Percentiles rank a stretch among this genome's conserved stretches.
These are phyloP conservation scores for Botrytis deweyae DNA, from an alignment of 2,329 filamentous ascomycete genomes.

Conservation along the genomic window DNA sequence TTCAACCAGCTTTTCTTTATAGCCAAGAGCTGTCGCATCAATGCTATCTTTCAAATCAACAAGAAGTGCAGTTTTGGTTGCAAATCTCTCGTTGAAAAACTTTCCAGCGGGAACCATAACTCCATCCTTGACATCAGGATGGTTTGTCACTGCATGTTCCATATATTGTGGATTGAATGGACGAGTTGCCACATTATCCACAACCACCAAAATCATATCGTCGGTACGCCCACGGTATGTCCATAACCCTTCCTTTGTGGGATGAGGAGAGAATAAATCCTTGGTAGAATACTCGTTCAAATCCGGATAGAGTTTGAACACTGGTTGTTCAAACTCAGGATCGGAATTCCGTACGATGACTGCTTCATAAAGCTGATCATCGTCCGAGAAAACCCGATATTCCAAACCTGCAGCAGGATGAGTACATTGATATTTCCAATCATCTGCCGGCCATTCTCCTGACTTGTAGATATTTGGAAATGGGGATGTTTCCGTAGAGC, in stretches of 20 bases:
- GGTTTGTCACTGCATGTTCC: background rate
- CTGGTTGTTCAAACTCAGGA: background rate
- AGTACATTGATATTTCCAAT: background rate
- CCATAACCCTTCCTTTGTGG: background rate
- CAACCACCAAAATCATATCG: background rate
- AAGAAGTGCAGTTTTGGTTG: background rate
- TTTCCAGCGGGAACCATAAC: background rate
- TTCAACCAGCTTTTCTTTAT: background rate
- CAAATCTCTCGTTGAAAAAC: background rate
- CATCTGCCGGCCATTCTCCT: background rate
- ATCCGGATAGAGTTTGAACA: background rate
- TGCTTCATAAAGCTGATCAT: background rate
- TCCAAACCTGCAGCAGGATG: background rate
- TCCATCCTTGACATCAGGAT: background rate
- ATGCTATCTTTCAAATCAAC: background rate
- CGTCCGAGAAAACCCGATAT: background rate
- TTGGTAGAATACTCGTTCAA: background rate
- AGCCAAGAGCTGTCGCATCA: background rate
- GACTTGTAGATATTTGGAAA: background rate
- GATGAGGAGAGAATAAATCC: background rate
- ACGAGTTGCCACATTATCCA: background rate
- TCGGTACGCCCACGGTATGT: background rate
- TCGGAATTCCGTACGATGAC: background rate
- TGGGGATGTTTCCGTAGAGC: background rate
- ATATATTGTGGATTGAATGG: background rate